Conservation (phyloP, 1,284 basidiomycete genomes). For the Cutaneotrichosporon sp. region DNA sequence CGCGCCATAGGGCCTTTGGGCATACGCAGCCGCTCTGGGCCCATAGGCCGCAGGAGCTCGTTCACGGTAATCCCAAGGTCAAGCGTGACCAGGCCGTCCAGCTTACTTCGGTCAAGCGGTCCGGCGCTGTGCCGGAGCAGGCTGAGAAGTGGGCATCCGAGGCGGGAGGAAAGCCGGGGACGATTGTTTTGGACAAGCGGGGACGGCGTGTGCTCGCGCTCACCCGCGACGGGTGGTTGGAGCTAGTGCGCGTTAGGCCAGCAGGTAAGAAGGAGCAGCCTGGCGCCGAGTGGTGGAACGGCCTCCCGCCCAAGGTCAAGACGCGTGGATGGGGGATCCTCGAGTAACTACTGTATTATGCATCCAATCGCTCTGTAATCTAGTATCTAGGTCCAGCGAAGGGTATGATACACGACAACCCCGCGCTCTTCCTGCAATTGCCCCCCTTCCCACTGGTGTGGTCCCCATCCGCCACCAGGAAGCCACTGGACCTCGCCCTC, state of each 20-base stretch:
- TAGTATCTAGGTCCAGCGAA: slow-evolving; percentile 19
- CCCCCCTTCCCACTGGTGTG: slow-evolving; percentile 18
- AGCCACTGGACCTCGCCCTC: slow-evolving; percentile 37
- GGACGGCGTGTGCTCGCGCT: slow-evolving; percentile 57
- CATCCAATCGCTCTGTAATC: neutral
- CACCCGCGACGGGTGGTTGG: slow-evolving; percentile 57
- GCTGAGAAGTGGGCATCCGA: slow-evolving; percentile 17
- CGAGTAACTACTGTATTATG: slow-evolving; percentile 1
- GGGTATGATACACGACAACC: slow-evolving; percentile 45
- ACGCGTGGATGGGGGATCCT: slow-evolving; percentile 22
- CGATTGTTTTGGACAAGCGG: slow-evolving; percentile 53
- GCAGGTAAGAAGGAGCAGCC: slow-evolving; percentile 58
- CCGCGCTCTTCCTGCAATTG: slow-evolving; percentile 43
- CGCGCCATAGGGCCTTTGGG: slow-evolving; percentile 66
- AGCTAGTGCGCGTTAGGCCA: slow-evolving; percentile 61
- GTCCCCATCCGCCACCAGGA: slow-evolving; percentile 35
- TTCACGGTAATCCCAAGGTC: neutral
- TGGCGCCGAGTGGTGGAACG: slow-evolving; percentile 64
- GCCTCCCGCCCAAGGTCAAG: slow-evolving; percentile 42
- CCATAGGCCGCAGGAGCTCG: slow-evolving; percentile 21
- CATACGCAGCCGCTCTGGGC: slow-evolving; percentile 64
- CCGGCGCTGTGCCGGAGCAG: neutral
- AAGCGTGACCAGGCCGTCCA: slow-evolving; percentile 16
- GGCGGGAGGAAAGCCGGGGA: slow-evolving; percentile 17
- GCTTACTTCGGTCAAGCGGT: slow-evolving; percentile 11